Percentiles rank a stretch among this genome's conserved stretches.
phyloP scores from a whole-genome alignment of 2,329 filamentous ascomycete species.

The Epicoccum nigrum region DNA sequence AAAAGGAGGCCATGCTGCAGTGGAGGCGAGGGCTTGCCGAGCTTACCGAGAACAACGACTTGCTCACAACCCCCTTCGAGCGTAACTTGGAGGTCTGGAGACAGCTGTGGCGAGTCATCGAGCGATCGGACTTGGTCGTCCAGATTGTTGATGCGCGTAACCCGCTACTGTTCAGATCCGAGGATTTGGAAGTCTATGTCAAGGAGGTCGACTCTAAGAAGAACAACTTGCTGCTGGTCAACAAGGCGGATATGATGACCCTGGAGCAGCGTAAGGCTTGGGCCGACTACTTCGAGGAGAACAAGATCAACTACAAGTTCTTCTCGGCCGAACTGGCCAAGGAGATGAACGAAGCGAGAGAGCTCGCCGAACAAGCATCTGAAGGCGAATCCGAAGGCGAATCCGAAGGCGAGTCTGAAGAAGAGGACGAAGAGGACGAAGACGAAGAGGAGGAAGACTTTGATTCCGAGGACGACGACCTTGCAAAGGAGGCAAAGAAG shows the following conservation, averaged over 20 bases:
- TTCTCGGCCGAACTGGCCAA: conserved; percentile 94
- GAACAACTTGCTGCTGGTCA: conserved; percentile 89
- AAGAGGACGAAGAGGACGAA: conserved; percentile 43
- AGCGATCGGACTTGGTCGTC: conserved; percentile 91
- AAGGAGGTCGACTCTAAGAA: conserved; percentile 89
- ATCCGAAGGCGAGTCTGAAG: conserved; percentile 53
- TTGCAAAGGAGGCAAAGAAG: conserved; percentile 53
- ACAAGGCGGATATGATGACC: conserved; percentile 99
- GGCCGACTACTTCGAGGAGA: conserved; percentile 83
- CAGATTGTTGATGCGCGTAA: conserved; percentile 98
- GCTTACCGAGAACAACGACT: conserved; percentile 88
- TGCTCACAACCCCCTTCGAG: conserved; percentile 98
- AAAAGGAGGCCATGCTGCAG: conserved; percentile 80
- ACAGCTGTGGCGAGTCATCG: conserved; percentile 97
- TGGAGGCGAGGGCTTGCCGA: conserved; percentile 93
- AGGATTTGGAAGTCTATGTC: conserved; percentile 92
- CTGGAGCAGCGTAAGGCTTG: conserved; percentile 78
- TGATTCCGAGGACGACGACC: conserved; percentile 49
- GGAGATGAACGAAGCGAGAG: conserved; percentile 78
- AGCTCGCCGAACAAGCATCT: conserved; percentile 59
- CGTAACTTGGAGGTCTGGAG: conserved; percentile 97
- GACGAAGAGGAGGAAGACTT: conserved; percentile 50
- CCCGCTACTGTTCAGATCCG: conserved; percentile 89
- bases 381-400: conserved; percentile 41
- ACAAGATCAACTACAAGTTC: conserved; percentile 88